Evolutionary conservation across 768 basidiomycete species (phyloP).

Genomic region (Auricularia heimuer): DNA sequence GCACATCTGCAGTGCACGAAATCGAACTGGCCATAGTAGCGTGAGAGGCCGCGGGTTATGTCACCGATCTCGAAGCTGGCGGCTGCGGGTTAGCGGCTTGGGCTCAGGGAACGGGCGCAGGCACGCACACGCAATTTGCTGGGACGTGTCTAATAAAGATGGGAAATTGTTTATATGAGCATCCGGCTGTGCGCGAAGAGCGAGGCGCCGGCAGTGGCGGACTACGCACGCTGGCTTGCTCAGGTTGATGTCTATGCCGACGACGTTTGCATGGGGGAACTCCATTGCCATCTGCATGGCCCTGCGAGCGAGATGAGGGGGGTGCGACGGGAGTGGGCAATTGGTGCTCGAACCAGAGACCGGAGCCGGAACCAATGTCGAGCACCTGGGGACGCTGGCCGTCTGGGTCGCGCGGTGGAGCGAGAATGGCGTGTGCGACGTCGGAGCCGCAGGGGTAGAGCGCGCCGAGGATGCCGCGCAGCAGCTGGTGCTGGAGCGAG

Average conservation of each 20-base stretch:
- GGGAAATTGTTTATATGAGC: neutral
- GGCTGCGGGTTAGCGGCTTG: neutral
- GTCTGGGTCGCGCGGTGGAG: neutral
- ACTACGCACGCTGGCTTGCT: neutral
- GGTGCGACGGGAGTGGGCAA: neutral
- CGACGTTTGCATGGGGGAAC: slow-evolving; percentile 4
- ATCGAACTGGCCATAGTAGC: neutral
- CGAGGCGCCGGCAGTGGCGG: neutral
- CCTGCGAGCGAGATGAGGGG: neutral
- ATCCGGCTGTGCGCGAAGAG: neutral
- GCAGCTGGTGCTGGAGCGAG: neutral
- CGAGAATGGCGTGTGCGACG: neutral
- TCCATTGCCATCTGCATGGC: slow-evolving; percentile 5
- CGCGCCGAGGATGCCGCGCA: neutral
- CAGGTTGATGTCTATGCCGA: slow-evolving; percentile 1
- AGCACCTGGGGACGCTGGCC: neutral
- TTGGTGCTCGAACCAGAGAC: neutral
- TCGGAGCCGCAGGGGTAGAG: neutral
- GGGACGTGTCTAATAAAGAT: neutral
- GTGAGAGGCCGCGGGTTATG: neutral
- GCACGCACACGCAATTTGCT: neutral
- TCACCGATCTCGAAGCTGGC: neutral
- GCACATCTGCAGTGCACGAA: slow-evolving; percentile 2
- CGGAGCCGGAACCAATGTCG: neutral
- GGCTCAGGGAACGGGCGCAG: neutral